phyloP scores from a whole-genome alignment of 2,329 filamentous ascomycete species.

The Thermomyces lanuginosus region DNA sequence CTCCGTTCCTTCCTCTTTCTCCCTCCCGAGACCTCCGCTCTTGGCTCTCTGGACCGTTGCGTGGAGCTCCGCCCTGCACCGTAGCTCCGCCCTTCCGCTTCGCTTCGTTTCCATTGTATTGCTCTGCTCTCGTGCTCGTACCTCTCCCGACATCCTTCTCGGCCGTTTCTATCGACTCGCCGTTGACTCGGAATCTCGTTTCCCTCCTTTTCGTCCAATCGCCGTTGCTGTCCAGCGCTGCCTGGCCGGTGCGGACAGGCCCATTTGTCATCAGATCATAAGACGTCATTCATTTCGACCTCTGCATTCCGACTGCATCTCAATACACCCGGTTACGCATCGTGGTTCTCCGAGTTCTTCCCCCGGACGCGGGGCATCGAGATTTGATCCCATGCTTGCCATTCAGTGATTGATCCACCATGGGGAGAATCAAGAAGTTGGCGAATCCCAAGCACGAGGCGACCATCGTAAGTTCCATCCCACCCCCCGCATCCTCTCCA shows the following conservation, averaged over 20 bases:
- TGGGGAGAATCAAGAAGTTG: slow-evolving; percentile 39
- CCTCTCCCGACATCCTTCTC: no score
- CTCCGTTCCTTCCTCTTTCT: slow-evolving; percentile 2
- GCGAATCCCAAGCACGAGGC: slow-evolving; percentile 36
- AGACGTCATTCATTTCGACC: slow-evolving; percentile 6
- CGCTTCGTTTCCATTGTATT: slow-evolving; percentile 8
- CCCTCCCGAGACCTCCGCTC: slow-evolving; percentile 4
- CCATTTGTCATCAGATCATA: not conserved
- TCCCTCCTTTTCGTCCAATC: not conserved
- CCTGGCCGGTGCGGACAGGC: not conserved
- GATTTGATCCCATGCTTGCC: slow-evolving; percentile 26
- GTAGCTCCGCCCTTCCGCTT: slow-evolving; percentile 16
- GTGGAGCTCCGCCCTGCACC: slow-evolving; percentile 27
- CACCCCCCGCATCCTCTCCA: no score
- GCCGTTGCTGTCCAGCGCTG: not conserved
- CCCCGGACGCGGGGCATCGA: slow-evolving; percentile 13
- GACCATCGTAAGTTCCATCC: slow-evolving; percentile 33
- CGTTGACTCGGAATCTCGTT: not conserved
- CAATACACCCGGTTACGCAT: slow-evolving; percentile 7
- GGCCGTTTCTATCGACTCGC: no score
- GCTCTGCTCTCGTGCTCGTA: no score
- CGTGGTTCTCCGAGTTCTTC: slow-evolving; percentile 11
- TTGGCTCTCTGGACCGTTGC: slow-evolving; percentile 1
- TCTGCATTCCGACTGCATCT: no score
- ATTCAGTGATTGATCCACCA: slow-evolving; percentile 19